A percentile compares a stretch with the other conserved stretches of the same genome.
These are phyloP conservation scores for Oryza brachyantha DNA, from an alignment of 176 grass and related monocot species.

Conservation along the genomic window DNA sequence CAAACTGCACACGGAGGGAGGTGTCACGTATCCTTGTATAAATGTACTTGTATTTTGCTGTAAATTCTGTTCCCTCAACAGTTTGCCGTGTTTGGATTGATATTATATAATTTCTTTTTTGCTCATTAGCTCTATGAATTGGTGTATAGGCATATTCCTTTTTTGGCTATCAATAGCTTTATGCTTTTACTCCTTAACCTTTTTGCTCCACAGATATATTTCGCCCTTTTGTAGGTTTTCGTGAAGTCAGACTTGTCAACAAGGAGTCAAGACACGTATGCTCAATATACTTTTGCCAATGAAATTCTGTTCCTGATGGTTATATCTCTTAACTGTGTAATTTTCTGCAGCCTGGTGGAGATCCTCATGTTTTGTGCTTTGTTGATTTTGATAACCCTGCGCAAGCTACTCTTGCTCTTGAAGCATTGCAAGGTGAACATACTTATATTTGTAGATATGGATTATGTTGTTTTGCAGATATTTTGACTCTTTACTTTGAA, in stretches of 20 bases:
- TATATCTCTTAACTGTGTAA: slow-evolving; percentile 6
- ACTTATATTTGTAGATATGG: slow-evolving; percentile 25
- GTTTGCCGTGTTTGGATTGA: neutral
- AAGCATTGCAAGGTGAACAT: slow-evolving; percentile 94
- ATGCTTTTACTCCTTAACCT: slow-evolving; percentile 45
- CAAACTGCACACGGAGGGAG: slow-evolving; percentile 91
- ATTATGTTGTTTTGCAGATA: neutral
- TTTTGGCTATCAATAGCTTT: neutral
- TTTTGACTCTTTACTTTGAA: neutral
- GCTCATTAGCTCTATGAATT: neutral
- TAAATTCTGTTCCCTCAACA: neutral
- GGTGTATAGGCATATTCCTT: neutral
- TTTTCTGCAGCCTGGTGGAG: slow-evolving; percentile 68
- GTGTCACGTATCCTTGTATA: slow-evolving; percentile 95
- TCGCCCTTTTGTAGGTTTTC: slow-evolving; percentile 99
- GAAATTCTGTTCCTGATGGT: neutral
- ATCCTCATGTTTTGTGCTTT: slow-evolving; percentile 88
- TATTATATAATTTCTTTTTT: neutral
- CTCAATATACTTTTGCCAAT: slow-evolving; percentile 1
- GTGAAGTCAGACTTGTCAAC: slow-evolving; percentile 96
- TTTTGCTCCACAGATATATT: slow-evolving; percentile 74
- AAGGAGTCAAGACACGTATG: slow-evolving; percentile 96
- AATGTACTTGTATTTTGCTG: neutral
- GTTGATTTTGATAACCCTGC: slow-evolving; percentile 89
- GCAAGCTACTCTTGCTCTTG: slow-evolving; percentile 81